A percentile compares a stretch with the other conserved stretches of the same genome.
phyloP scores from a whole-genome alignment of 495 filamentous ascomycete species.

The Penicillium tannophilum region DNA sequence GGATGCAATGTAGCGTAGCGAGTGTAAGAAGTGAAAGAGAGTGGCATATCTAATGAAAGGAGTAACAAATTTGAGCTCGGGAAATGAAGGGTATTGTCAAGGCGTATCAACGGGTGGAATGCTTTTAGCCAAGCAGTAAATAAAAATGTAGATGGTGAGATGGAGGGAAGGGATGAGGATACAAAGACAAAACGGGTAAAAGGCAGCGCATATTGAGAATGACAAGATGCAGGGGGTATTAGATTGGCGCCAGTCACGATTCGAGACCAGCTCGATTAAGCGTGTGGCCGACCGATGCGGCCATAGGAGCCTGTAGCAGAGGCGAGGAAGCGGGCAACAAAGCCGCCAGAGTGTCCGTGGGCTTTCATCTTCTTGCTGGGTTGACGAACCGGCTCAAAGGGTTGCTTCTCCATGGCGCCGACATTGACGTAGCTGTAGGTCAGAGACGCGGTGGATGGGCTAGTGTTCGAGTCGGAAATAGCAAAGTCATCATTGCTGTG shows the following conservation, averaged over 20 bases:
- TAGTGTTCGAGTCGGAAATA: conserved; percentile 36
- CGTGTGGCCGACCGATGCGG: conserved; percentile 38
- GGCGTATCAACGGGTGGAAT: neutral
- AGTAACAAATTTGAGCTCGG: neutral
- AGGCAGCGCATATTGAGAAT: neutral
- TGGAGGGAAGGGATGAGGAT: neutral
- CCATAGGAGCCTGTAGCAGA: conserved; percentile 47
- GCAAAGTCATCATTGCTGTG: conserved; percentile 39
- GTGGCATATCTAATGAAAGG: neutral
- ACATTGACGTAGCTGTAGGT: conserved; percentile 41
- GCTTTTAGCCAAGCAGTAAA: conserved; percentile 10
- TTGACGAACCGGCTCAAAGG: conserved; percentile 33
- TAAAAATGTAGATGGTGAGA: neutral
- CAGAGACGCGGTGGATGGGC: conserved; percentile 32
- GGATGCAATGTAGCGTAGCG: neutral
- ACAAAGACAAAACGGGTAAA: neutral
- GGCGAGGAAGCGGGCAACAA: conserved; percentile 49
- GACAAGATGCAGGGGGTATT: conserved; percentile 3
- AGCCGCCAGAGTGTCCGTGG: conserved; percentile 27
- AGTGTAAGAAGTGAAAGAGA: neutral
- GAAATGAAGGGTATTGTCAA: neutral
- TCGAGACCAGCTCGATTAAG: conserved; percentile 33
- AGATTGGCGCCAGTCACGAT: conserved; percentile 2
- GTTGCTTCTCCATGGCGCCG: conserved; percentile 28
- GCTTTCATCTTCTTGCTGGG: conserved; percentile 49